Percentiles rank a stretch among this genome's conserved stretches.
Evolutionary conservation across 257 asterid species (phyloP).

Genomic region (Gentiana dahurica): DNA sequence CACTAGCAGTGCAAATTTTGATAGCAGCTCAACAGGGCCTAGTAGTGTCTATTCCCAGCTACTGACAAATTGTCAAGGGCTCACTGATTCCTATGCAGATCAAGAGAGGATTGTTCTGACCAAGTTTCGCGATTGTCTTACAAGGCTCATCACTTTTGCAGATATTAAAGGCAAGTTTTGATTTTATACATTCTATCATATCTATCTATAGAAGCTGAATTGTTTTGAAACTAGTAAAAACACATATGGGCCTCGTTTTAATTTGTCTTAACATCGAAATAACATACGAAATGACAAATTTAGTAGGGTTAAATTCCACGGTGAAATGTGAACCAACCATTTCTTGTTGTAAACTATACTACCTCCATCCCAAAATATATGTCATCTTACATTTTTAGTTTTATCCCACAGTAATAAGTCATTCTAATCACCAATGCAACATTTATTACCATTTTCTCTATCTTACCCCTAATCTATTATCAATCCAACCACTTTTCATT

Average conservation of each 20-base stretch:
- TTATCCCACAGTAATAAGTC: too few relatives aligned
- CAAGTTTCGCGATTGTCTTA: conserved; percentile 87
- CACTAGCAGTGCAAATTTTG: conserved; percentile 35
- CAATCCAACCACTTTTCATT: too few relatives aligned
- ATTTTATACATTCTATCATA: conserved; percentile 2
- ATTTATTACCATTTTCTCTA: too few relatives aligned
- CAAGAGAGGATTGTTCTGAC: conserved; percentile 88
- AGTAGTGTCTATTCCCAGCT: conserved; percentile 29
- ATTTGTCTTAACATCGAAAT: neutral
- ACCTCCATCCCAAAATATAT: too few relatives aligned
- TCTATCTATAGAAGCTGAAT: neutral
- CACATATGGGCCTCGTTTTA: neutral
- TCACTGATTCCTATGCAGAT: conserved; percentile 50
- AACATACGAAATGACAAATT: too few relatives aligned
- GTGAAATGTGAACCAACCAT: too few relatives aligned
- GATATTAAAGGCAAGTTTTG: conserved; percentile 65
- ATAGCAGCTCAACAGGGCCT: conserved; percentile 28
- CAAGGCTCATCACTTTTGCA: conserved; percentile 77
- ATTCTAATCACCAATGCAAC: too few relatives aligned
- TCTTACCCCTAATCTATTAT: too few relatives aligned
- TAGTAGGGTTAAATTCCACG: too few relatives aligned
- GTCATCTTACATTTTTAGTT: too few relatives aligned
- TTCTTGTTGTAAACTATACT: too few relatives aligned
- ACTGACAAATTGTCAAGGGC: conserved; percentile 42
- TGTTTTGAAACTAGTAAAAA: neutral